Percentiles rank a stretch among this genome's conserved stretches.
phyloP scores from a whole-genome alignment of 768 basidiomycete species.

The Psilocybe cyanescens region DNA sequence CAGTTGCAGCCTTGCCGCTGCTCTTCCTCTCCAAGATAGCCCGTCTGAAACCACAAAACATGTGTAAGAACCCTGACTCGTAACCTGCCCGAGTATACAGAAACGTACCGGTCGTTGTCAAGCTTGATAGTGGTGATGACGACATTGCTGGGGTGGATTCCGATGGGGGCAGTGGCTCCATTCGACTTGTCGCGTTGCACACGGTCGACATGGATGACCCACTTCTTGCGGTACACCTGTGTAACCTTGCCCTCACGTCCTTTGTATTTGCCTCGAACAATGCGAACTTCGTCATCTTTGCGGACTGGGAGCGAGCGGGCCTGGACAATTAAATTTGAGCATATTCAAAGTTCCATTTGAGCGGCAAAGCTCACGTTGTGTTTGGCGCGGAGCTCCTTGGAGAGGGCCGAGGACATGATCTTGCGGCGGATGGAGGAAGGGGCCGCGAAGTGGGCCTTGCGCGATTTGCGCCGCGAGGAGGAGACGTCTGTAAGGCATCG shows the following conservation, averaged over 20 bases:
- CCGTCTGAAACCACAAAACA: conserved; percentile 49
- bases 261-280: conserved; percentile 98
- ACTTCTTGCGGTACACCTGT: conserved; percentile 98
- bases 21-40: conserved; percentile 89
- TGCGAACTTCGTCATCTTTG: conserved; percentile 97
- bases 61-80: not conserved
- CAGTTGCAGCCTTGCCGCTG: conserved; percentile 68
- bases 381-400: conserved; percentile 93
- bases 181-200: conserved; percentile 98
- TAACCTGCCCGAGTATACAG: conserved; percentile 18
- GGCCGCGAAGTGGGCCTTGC: conserved; percentile 97
- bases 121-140: conserved; percentile 92
- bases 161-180: conserved; percentile 91
- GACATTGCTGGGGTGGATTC: conserved; percentile 96
- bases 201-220: conserved; percentile 98
- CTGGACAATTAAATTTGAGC: conserved; percentile 39
- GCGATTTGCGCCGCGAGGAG: conserved; percentile 95
- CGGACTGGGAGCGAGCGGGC: conserved; percentile 92
- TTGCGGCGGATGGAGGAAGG: conserved; percentile 95
- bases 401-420: conserved; percentile 96
- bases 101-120: conserved; percentile 78
- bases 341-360: not conserved
- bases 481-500: conserved; percentile 66
- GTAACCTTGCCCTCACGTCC: conserved; percentile 98
- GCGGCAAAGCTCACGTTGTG: conserved; percentile 69